These are phyloP conservation scores for Powellomyces hirtus DNA, from an alignment of 192 early-diverging fungal genomes.

Conservation along the genomic window DNA sequence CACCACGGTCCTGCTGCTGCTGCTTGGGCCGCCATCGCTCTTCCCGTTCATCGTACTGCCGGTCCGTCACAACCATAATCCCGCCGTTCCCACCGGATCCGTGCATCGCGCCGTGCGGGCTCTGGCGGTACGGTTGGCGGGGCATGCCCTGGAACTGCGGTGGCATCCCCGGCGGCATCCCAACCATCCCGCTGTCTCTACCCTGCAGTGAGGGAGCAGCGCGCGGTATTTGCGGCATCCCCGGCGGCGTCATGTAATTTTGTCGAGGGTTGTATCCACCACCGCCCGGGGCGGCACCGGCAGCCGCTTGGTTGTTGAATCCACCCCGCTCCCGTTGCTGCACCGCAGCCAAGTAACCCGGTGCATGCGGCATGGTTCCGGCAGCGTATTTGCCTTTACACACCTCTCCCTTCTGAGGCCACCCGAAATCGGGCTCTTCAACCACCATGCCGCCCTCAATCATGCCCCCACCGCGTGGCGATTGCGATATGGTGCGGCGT, in stretches of 20 bases:
- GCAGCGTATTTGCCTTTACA: slow-evolving; percentile 23
- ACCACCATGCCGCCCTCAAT: slow-evolving; percentile 47
- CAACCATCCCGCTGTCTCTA: neutral
- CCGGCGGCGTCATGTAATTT: neutral
- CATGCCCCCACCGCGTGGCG: slow-evolving; percentile 41
- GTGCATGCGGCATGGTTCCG: slow-evolving; percentile 10
- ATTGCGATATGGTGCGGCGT: slow-evolving; percentile 29
- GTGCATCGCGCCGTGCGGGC: neutral
- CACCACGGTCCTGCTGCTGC: slow-evolving; percentile 23
- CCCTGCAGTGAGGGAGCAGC: neutral
- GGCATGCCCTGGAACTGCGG: neutral
- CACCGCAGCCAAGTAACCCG: slow-evolving; percentile 1
- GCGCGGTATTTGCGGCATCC: neutral
- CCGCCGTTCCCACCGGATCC: slow-evolving; percentile 4
- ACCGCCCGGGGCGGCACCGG: neutral
- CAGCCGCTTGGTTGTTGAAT: neutral
- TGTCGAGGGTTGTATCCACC: neutral
- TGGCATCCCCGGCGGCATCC: neutral
- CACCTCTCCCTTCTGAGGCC: slow-evolving; percentile 26
- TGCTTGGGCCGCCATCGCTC: slow-evolving; percentile 4
- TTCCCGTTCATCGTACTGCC: slow-evolving; percentile 30
- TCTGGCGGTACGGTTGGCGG: neutral
- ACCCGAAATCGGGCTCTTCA: slow-evolving; percentile 52
- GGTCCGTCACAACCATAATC: slow-evolving; percentile 26
- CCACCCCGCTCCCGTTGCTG: slow-evolving; percentile 7